phyloP scores from a whole-genome alignment of 2,329 filamentous ascomycete genomes.

The Seiridium unicorne region DNA sequence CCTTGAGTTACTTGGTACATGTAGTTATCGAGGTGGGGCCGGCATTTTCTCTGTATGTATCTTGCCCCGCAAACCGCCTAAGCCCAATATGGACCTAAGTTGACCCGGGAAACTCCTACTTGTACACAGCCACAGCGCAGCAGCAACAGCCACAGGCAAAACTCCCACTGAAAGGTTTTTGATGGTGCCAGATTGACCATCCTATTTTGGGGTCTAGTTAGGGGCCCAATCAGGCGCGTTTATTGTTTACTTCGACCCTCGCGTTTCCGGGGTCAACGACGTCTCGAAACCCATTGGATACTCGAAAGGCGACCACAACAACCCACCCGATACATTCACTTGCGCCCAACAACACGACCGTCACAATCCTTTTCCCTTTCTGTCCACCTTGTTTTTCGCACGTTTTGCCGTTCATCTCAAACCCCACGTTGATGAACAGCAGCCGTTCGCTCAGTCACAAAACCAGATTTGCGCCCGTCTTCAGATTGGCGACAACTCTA shows the following conservation, averaged over 20 bases:
- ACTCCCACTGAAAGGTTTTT: background rate
- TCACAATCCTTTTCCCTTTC: background rate
- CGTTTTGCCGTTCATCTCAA: background rate
- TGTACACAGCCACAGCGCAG: background rate
- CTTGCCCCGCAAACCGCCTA: too few species aligned
- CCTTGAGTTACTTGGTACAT: too few species aligned
- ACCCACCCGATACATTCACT: slow-evolving; percentile 2
- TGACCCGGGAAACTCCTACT: background rate
- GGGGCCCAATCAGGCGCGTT: background rate
- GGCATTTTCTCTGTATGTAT: too few species aligned
- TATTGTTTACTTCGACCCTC: slow-evolving; percentile 4
- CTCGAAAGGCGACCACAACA: slow-evolving; percentile 3
- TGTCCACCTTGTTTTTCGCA: background rate
- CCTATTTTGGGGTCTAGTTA: background rate
- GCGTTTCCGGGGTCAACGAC: background rate
- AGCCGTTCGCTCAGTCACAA: background rate
- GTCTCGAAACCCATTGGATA: background rate
- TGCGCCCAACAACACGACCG: background rate
- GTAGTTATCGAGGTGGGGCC: too few species aligned
- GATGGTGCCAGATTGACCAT: background rate
- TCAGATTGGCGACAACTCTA: background rate
- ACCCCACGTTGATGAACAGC: slow-evolving; percentile 2
- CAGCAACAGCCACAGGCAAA: background rate
- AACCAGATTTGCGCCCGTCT: background rate
- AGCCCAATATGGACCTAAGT: background rate